Conservation (phyloP, 2,329 filamentous ascomycete species). For the Cryphonectria carpinicola region DNA sequence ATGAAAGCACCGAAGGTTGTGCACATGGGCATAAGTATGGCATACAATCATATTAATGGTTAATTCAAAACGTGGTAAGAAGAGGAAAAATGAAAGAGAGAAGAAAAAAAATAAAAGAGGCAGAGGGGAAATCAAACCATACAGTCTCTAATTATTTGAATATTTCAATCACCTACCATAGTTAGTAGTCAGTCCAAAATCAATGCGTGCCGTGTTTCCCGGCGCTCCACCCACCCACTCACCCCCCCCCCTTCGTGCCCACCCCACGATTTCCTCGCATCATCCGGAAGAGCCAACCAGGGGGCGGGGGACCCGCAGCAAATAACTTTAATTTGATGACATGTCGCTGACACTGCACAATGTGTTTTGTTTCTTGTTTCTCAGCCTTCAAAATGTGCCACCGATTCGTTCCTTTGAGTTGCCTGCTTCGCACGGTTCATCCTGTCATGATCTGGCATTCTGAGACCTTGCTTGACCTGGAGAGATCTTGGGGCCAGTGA, state of each 20-base stretch:
- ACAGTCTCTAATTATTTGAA: not conserved
- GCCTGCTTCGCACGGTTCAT: not conserved
- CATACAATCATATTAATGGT: no score
- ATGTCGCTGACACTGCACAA: not conserved
- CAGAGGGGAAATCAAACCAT: not conserved
- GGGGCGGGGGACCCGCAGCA: slow-evolving; percentile 1
- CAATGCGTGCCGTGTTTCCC: not conserved
- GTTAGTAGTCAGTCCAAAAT: not conserved
- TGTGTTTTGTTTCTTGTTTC: not conserved
- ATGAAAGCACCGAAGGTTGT: no score
- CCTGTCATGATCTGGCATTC: not conserved
- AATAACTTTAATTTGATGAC: slow-evolving; percentile 2
- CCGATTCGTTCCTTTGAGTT: not conserved
- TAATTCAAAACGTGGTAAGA: no score
- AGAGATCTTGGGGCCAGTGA: not conserved
- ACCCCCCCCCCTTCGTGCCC: not conserved
- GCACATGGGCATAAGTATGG: no score
- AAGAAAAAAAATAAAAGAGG: not conserved
- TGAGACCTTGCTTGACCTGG: not conserved
- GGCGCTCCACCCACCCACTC: slow-evolving; percentile 1
- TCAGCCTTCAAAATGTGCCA: not conserved
- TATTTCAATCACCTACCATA: not conserved
- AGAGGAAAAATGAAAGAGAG: no score
- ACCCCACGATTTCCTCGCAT: not conserved
- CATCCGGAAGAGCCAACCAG: not conserved